phyloP scores from a whole-genome alignment of 2,329 filamentous ascomycete species.

The Chaetomiaceae sp. region DNA sequence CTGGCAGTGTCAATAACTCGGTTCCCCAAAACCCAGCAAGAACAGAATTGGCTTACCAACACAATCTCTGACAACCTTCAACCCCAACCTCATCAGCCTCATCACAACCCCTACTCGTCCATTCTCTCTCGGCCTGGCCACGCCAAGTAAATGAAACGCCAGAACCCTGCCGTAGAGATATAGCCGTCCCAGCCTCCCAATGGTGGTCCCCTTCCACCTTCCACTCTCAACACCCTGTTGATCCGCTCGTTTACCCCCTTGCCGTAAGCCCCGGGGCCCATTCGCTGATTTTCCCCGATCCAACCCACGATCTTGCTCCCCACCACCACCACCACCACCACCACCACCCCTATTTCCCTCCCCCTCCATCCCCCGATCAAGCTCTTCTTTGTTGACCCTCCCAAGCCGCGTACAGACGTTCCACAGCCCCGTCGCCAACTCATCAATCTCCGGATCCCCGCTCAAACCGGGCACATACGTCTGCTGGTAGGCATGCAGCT shows the following conservation, averaged over 20 bases:
- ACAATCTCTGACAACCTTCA: constrained; percentile 62
- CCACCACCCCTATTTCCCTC: not conserved
- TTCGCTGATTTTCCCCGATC: too few relatives aligned
- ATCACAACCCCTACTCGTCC: constrained; percentile 35
- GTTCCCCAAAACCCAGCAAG: not conserved
- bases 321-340: too few relatives aligned
- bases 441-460: constrained; percentile 48
- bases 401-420: constrained; percentile 57
- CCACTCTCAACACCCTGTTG: not conserved
- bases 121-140: constrained; percentile 37
- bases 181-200: constrained; percentile 7
- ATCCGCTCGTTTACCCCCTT: not conserved
- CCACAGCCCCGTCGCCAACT: constrained; percentile 57
- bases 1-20: constrained; percentile 29
- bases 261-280: not conserved
- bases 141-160: constrained; percentile 64
- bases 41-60: constrained; percentile 47
- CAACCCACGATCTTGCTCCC: too few relatives aligned
- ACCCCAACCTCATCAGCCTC: constrained; percentile 61
- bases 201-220: constrained; percentile 15
- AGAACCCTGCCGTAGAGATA: constrained; percentile 46
- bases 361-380: constrained; percentile 3
- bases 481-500: constrained; percentile 33
- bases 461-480: constrained; percentile 29
- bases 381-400: constrained; percentile 27